phyloP scores from a whole-genome alignment of 768 basidiomycete genomes.

The Tulasnella sp. region DNA sequence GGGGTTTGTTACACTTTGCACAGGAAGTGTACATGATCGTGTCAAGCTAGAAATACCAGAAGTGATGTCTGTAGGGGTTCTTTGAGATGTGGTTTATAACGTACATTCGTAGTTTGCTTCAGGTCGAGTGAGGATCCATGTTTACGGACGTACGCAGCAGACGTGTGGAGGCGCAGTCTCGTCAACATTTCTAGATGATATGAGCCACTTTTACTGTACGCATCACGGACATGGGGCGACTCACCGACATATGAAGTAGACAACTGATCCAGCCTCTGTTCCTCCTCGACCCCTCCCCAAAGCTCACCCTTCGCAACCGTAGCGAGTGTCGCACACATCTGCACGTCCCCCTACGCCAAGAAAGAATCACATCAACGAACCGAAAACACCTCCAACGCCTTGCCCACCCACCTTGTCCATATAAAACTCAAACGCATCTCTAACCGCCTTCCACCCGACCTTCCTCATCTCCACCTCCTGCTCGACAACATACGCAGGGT shows the following conservation, averaged over 20 bases:
- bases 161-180: constrained; percentile 47
- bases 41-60: constrained; percentile 39
- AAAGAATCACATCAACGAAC: constrained; percentile 7
- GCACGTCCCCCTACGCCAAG: constrained; percentile 54
- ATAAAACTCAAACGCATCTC: constrained; percentile 45
- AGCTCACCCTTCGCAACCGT: constrained; percentile 51
- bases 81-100: neutral
- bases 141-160: constrained; percentile 67
- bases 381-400: neutral
- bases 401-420: constrained; percentile 41
- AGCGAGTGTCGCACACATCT: constrained; percentile 64
- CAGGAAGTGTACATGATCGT: constrained; percentile 62
- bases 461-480: constrained; percentile 43
- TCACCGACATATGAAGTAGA: constrained; percentile 63
- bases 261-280: constrained; percentile 36
- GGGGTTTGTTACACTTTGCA: constrained; percentile 53
- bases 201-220: neutral
- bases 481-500: constrained; percentile 17
- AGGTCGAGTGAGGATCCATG: constrained; percentile 41
- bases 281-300: constrained; percentile 24
- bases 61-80: neutral
- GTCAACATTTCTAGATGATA: constrained; percentile 44
- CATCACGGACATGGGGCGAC: constrained; percentile 18
- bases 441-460: constrained; percentile 45
- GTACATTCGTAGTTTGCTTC: constrained; percentile 41